Percentiles rank a stretch among this genome's conserved stretches.
Evolutionary conservation across 2,329 filamentous ascomycete species (phyloP).

Genomic region (Nigrospora oryzae): DNA sequence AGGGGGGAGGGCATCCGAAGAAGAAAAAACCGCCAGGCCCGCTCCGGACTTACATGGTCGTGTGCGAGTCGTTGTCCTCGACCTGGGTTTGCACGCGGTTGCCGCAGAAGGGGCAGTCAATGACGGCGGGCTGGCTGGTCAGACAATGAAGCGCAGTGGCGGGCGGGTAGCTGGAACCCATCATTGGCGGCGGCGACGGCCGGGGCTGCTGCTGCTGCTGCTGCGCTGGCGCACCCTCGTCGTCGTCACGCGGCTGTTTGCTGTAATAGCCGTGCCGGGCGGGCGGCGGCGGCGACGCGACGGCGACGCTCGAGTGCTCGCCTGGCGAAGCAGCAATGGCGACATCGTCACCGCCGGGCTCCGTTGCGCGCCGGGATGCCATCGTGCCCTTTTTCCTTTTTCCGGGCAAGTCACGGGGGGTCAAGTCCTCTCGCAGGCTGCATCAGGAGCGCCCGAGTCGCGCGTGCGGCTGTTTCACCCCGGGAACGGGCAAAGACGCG

Average conservation of each 20-base stretch:
- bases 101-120: constrained; percentile 8
- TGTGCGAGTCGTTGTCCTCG: constrained; percentile 5
- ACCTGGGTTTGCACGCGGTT: constrained; percentile 4
- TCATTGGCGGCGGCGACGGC: background rate
- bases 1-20: background rate
- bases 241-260: background rate
- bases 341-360: background rate
- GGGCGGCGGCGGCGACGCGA: too few relatives aligned
- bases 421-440: too few relatives aligned
- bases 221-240: too few relatives aligned
- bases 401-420: too few relatives aligned
- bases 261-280: background rate
- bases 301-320: too few relatives aligned
- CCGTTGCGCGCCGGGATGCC: too few relatives aligned
- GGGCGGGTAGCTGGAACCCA: background rate
- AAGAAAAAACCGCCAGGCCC: too few relatives aligned
- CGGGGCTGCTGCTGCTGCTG: background rate
- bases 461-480: too few relatives aligned
- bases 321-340: background rate
- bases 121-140: constrained; percentile 1
- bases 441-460: too few relatives aligned
- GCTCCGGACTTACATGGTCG: constrained; percentile 4
- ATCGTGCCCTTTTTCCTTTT: too few relatives aligned
- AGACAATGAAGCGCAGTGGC: background rate
- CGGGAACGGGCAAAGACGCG: too few relatives aligned